Percentiles rank a stretch among this genome's conserved stretches.
phyloP scores from a whole-genome alignment of 371 early-diverging fungal species.

The Haplosporangium sp. region DNA sequence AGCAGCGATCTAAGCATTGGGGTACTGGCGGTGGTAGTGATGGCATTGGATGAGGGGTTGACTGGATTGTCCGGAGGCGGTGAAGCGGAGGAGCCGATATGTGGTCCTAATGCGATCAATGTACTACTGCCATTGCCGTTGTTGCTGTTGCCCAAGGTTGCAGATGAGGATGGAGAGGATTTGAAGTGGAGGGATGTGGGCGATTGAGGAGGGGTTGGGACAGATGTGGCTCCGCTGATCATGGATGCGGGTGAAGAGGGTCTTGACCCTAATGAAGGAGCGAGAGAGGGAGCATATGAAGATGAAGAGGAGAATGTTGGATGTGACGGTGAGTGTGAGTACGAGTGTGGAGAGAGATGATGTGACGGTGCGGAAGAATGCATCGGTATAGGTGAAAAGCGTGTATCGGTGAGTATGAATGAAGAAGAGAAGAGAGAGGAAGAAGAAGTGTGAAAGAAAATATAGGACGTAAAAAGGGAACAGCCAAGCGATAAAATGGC shows the following conservation, averaged over 20 bases:
- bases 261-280: conserved; percentile 29
- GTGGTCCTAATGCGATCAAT: conserved; percentile 11
- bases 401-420: no score
- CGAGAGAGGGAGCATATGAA: conserved; percentile 30
- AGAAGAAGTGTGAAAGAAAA: not conserved
- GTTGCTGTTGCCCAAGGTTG: conserved; percentile 1
- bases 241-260: conserved; percentile 39
- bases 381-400: conserved; percentile 9
- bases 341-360: conserved; percentile 24
- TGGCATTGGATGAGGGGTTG: conserved; percentile 1
- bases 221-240: conserved; percentile 9
- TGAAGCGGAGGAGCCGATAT: conserved; percentile 3
- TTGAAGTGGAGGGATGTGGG: conserved; percentile 15
- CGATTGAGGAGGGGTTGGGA: conserved; percentile 31
- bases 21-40: not conserved
- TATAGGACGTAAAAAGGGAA: not conserved
- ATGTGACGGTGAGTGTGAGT: conserved; percentile 7
- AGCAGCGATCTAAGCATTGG: conserved; percentile 9
- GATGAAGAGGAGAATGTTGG: conserved; percentile 1
- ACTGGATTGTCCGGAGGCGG: not conserved
- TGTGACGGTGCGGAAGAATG: conserved; percentile 25
- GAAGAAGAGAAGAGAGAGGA: conserved; percentile 1
- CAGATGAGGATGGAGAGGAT: conserved; percentile 9
- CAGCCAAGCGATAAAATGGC: not conserved
- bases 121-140: conserved; percentile 8